Conservation (phyloP, 108 stramenopile species). For the Nannochloropsis salina region DNA sequence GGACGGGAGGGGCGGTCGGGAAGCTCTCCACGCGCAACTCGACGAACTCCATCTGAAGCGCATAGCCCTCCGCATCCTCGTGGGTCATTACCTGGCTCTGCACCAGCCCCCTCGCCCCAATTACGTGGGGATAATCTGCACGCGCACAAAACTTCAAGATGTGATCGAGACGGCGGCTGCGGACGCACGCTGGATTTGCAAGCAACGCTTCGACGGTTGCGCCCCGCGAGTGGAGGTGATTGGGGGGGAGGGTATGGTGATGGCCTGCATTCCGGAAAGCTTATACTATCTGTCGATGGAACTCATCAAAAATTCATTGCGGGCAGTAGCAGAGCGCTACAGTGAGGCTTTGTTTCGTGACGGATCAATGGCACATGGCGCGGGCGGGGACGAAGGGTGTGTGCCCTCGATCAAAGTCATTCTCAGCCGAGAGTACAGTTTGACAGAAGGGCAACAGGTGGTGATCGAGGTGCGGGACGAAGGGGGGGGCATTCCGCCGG, state of each 20-base stretch:
- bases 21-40: neutral
- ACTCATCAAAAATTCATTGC: neutral
- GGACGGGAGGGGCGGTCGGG: neutral
- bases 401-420: neutral
- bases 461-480: conserved; percentile 1
- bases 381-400: neutral
- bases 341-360: neutral
- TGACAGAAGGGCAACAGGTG: conserved; percentile 14
- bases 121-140: neutral
- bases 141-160: neutral
- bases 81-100: neutral
- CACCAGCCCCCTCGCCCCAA: neutral
- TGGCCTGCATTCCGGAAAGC: neutral
- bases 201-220: conserved; percentile 3
- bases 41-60: conserved; percentile 2
- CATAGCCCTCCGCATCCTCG: neutral
- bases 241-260: neutral
- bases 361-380: neutral
- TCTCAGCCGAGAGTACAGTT: conserved; percentile 10
- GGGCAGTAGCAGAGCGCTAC: neutral
- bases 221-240: neutral
- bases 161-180: neutral
- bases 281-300: conserved; percentile 4
- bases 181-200: neutral
- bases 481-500: neutral